Percentiles rank a stretch among this genome's conserved stretches.
Conservation (phyloP, 1,284 basidiomycete species). For the Vanrija sp. region DNA sequence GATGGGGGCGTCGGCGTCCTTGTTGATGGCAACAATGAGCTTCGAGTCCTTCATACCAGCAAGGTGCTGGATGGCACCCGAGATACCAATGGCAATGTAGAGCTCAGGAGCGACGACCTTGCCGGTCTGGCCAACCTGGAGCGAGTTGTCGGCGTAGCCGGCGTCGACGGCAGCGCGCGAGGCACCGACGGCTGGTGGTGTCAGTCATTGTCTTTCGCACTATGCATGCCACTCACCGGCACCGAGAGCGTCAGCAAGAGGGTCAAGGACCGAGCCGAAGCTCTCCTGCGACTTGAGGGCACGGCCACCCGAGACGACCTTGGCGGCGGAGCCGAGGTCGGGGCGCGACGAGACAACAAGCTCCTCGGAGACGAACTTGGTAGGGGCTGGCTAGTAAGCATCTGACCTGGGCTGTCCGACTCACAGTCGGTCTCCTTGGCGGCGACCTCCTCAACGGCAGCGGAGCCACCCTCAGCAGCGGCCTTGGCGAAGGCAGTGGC, state of each 20-base stretch:
- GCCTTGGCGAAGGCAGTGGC: constrained; percentile 89
- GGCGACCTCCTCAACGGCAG: constrained; percentile 61
- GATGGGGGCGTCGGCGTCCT: constrained; percentile 98
- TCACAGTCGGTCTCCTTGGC: constrained; percentile 62
- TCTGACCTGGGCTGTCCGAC: background rate
- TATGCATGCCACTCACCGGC: constrained; percentile 53
- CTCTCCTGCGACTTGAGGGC: constrained; percentile 93
- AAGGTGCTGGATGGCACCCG: constrained; percentile 96
- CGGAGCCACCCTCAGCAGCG: constrained; percentile 53
- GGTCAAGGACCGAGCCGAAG: constrained; percentile 82
- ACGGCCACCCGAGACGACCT: constrained; percentile 92
- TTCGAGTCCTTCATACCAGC: constrained; percentile 99
- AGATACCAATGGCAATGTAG: constrained; percentile 95
- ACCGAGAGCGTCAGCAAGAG: constrained; percentile 86
- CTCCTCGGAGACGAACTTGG: constrained; percentile 76
- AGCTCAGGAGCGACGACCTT: constrained; percentile 67
- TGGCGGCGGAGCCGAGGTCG: constrained; percentile 79
- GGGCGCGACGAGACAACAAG: constrained; percentile 89
- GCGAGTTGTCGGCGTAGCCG: constrained; percentile 95
- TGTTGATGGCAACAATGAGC: constrained; percentile 97
- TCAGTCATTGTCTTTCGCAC: background rate
- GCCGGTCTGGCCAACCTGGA: constrained; percentile 98
- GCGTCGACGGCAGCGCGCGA: constrained; percentile 97
- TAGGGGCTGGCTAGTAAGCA: constrained; percentile 47
- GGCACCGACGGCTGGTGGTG: constrained; percentile 74